Conservation (phyloP, 306 rosid genomes). For the Sesbania bispinosa region DNA sequence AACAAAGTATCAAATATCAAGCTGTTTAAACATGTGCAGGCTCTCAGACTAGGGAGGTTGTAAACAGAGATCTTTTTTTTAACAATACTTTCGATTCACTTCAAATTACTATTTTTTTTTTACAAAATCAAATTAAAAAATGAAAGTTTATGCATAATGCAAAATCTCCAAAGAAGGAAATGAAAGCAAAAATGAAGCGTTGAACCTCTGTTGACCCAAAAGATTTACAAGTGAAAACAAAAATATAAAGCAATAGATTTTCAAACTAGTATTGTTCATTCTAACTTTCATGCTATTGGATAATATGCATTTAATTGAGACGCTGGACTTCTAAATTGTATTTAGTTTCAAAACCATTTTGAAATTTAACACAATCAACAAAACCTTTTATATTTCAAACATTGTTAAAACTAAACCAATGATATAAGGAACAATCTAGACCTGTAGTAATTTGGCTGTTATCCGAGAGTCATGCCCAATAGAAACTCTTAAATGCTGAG, state of each 20-base stretch:
- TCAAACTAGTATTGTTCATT: conserved; percentile 11
- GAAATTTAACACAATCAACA: background rate
- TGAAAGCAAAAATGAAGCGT: conserved; percentile 9
- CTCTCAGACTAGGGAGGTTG: conserved; percentile 12
- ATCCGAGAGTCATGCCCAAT: conserved; percentile 90
- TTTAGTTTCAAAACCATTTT: background rate
- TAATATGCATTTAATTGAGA: conserved; percentile 13
- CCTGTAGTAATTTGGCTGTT: conserved; percentile 81
- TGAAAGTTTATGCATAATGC: too few species aligned
- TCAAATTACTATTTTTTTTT: too few species aligned
- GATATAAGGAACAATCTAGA: conserved; percentile 25
- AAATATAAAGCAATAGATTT: background rate
- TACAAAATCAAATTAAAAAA: too few species aligned
- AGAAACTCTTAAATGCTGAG: conserved; percentile 64
- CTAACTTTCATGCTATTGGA: background rate
- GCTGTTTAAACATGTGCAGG: background rate
- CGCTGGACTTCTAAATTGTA: background rate
- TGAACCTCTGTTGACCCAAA: background rate
- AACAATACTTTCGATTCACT: conserved; percentile 15
- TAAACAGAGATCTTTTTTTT: background rate
- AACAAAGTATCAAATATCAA: conserved; percentile 12
- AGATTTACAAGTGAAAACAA: background rate
- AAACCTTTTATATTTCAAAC: too few species aligned
- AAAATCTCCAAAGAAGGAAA: background rate
- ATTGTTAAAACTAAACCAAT: too few species aligned